Evolutionary conservation across 2,329 filamentous ascomycete species (phyloP), one percentile per base, ranked within the genome.

Genomic region (Ophiostoma himal-ulmi): DNA sequence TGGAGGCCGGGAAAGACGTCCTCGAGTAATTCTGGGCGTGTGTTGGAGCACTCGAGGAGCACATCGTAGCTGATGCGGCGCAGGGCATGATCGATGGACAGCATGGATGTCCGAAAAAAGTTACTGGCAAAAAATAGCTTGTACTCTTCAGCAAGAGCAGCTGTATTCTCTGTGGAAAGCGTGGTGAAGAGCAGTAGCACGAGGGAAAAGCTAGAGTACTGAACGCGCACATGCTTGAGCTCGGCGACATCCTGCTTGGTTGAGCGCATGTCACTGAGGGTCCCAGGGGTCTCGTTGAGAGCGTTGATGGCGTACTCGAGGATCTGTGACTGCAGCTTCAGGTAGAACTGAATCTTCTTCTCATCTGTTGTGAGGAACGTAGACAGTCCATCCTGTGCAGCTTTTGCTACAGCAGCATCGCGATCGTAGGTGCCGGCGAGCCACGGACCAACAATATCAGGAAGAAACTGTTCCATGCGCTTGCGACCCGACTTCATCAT

Each of bases 381-480:
- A 0, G 86, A 85, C 22, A 97, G 83, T 0, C 94, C 91, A 65
- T 94, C 89, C 71, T 86, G 85, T 1, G 94, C 93, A n/a, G 92
- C 88, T 71, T 89, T 88, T 8, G 91, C 84, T 17, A 93, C 93
- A 22, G 85, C 84, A 70, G 89, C 88, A 77, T 99, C 94, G 74
- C 87, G 90, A 78, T 99, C 95, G 77, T 93, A 96, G 1, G 91
- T 86, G 0, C 94, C 95, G 8, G 92, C 91, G 14, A 98, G 85
- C 95, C 96, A 99, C n/a, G 92, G 85, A 11, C 91, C 93, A 65
- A 96, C 89, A 48, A 96, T 83, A 72, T 86, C 88, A 14, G 92
- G 88, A 73, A 99, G 84, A 75, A 90, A 85, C 73, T 87, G 91
- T 73, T 92, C 93, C 81, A 97, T 92, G 72, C 93, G 88, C 82